These are phyloP conservation scores for Penicillium sp. DNA, from an alignment of 2,329 filamentous ascomycete species.

Conservation along the genomic window DNA sequence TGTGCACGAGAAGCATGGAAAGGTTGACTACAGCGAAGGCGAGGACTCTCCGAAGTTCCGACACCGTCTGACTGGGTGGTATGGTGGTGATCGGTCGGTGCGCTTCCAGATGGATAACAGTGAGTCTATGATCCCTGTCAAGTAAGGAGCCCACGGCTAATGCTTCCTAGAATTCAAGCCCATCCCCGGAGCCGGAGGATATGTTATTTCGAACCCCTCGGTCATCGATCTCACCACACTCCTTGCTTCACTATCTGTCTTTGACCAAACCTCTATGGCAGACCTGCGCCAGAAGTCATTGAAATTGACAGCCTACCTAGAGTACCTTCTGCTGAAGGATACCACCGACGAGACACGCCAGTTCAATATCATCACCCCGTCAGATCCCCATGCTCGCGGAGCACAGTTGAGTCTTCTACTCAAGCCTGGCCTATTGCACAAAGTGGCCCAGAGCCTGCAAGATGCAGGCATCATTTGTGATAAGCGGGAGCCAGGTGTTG, in stretches of 20 bases:
- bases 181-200: slow-evolving; percentile 73
- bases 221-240: slow-evolving; percentile 72
- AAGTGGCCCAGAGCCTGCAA: slow-evolving; percentile 62
- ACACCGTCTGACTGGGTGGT: slow-evolving; percentile 75
- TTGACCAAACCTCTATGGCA: slow-evolving; percentile 66
- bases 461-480: slow-evolving; percentile 73
- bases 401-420: slow-evolving; percentile 75
- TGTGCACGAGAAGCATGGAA: slow-evolving; percentile 70
- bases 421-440: slow-evolving; percentile 67
- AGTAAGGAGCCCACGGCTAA: not conserved
- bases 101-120: slow-evolving; percentile 78
- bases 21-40: slow-evolving; percentile 39
- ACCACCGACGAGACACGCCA: slow-evolving; percentile 37
- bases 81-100: slow-evolving; percentile 70
- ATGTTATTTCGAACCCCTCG: slow-evolving; percentile 75
- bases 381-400: slow-evolving; percentile 63
- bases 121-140: slow-evolving; percentile 18
- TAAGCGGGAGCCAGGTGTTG: slow-evolving; percentile 77
- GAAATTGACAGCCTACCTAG: slow-evolving; percentile 70
- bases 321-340: slow-evolving; percentile 57
- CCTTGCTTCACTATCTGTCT: slow-evolving; percentile 68
- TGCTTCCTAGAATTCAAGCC: slow-evolving; percentile 61
- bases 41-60: slow-evolving; percentile 53
- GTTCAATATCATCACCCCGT: slow-evolving; percentile 66
- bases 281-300: slow-evolving; percentile 67